Conservation (phyloP, 2,329 filamentous ascomycete species). For the Dothidotthia symphoricarpi region DNA sequence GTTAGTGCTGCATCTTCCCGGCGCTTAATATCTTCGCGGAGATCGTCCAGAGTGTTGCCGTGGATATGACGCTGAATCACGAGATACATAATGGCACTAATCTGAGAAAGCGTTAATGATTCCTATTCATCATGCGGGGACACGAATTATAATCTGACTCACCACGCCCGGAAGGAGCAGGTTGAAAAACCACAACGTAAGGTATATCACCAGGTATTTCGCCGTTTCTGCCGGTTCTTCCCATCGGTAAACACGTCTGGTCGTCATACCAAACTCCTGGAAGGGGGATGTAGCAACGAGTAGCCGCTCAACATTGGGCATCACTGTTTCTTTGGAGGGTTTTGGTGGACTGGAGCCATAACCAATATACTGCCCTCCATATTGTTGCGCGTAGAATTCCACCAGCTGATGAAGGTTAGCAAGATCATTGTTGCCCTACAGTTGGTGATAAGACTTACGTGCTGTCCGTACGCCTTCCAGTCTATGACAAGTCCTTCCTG, state of each 20-base stretch:
- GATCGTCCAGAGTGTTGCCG: slow-evolving; percentile 22
- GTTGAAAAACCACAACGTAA: slow-evolving; percentile 26
- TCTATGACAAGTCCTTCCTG: slow-evolving; percentile 19
- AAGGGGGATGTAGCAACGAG: slow-evolving; percentile 40
- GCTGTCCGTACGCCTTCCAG: slow-evolving; percentile 29
- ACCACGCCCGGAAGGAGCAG: slow-evolving; percentile 29
- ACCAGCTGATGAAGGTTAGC: slow-evolving; percentile 25
- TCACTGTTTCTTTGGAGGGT: slow-evolving; percentile 34
- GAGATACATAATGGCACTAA: slow-evolving; percentile 24
- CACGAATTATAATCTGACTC: slow-evolving; percentile 4
- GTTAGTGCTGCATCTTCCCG: slow-evolving; percentile 31
- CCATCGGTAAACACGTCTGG: slow-evolving; percentile 41
- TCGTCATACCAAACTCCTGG: slow-evolving; percentile 37
- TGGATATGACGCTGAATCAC: slow-evolving; percentile 21
- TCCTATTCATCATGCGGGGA: neutral
- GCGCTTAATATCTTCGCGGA: slow-evolving; percentile 34
- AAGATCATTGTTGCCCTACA: neutral
- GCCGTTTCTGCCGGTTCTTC: slow-evolving; percentile 31
- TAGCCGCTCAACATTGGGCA: slow-evolving; percentile 40
- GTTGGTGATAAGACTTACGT: slow-evolving; percentile 20
- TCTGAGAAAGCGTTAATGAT: slow-evolving; percentile 8
- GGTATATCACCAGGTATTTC: slow-evolving; percentile 30
- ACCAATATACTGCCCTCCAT: slow-evolving; percentile 42
- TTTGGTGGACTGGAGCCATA: slow-evolving; percentile 28
- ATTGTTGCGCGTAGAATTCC: slow-evolving; percentile 29